These are phyloP conservation scores for Starmera caribaea DNA, from an alignment of 805 yeast species.

Conservation along the genomic window DNA sequence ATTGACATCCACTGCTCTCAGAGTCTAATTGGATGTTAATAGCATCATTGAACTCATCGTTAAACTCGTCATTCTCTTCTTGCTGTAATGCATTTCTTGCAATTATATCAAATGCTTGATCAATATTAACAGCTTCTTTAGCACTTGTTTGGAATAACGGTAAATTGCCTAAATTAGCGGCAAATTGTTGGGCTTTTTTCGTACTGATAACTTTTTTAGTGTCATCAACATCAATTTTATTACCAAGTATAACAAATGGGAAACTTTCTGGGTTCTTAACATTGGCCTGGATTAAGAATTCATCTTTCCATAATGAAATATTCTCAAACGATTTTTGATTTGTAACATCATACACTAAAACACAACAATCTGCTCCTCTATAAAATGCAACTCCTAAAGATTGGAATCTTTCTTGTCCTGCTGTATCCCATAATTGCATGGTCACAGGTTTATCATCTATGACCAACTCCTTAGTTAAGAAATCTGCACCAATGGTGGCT, in stretches of 20 bases:
- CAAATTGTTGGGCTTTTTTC: slow-evolving; percentile 52
- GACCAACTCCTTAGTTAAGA: slow-evolving; percentile 79
- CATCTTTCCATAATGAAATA: slow-evolving; percentile 89
- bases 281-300: slow-evolving; percentile 87
- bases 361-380: slow-evolving; percentile 98
- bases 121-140: slow-evolving; percentile 91
- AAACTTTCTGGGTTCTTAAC: slow-evolving; percentile 90
- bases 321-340: slow-evolving; percentile 89
- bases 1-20: slow-evolving; percentile 31
- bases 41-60: slow-evolving; percentile 93
- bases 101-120: slow-evolving; percentile 90
- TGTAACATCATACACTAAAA: slow-evolving; percentile 90
- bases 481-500: slow-evolving; percentile 97
- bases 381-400: slow-evolving; percentile 94
- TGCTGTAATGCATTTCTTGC: slow-evolving; percentile 94
- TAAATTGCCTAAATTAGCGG: slow-evolving; percentile 59
- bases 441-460: slow-evolving; percentile 59
- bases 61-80: slow-evolving; percentile 83
- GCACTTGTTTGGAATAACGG: slow-evolving; percentile 98
- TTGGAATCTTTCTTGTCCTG: slow-evolving; percentile 97
- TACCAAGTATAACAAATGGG: slow-evolving; percentile 93
- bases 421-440: slow-evolving; percentile 93
- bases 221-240: slow-evolving; percentile 92
- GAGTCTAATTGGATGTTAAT: slow-evolving; percentile 89
- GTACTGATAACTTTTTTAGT: slow-evolving; percentile 62